These are phyloP conservation scores for Cercospora sp. DNA, from an alignment of 2,329 filamentous ascomycete genomes.

Conservation along the genomic window DNA sequence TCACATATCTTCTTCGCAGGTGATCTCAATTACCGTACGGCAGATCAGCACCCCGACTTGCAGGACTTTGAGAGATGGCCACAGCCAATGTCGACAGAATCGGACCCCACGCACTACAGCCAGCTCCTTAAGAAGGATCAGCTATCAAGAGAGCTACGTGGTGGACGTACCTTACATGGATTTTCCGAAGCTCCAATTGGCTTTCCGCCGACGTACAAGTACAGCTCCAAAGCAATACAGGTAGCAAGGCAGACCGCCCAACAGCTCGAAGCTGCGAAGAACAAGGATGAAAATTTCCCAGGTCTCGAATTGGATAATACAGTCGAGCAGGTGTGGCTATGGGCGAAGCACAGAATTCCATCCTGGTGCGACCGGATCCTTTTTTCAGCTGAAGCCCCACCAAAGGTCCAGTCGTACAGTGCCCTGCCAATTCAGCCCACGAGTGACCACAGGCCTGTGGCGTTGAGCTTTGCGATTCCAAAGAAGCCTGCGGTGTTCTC, in stretches of 20 bases:
- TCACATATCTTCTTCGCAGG: slow-evolving; percentile 83
- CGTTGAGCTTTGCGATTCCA: slow-evolving; percentile 67
- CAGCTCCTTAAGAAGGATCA: slow-evolving; percentile 75
- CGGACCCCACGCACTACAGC: slow-evolving; percentile 62
- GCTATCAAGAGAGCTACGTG: slow-evolving; percentile 67
- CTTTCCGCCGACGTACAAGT: slow-evolving; percentile 96
- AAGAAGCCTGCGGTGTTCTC: slow-evolving; percentile 33
- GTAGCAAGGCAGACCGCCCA: slow-evolving; percentile 32
- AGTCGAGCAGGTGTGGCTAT: slow-evolving; percentile 44
- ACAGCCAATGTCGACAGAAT: slow-evolving; percentile 52
- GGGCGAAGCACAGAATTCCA: slow-evolving; percentile 81
- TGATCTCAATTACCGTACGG: slow-evolving; percentile 93
- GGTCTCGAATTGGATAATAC: slow-evolving; percentile 20
- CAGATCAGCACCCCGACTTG: slow-evolving; percentile 60
- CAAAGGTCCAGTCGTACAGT: slow-evolving; percentile 63
- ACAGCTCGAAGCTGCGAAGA: slow-evolving; percentile 18
- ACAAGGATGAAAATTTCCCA: slow-evolving; percentile 22
- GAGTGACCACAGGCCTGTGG: slow-evolving; percentile 86
- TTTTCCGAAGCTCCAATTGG: slow-evolving; percentile 70
- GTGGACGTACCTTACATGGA: slow-evolving; percentile 73
- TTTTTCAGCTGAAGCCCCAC: slow-evolving; percentile 54
- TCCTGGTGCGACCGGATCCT: slow-evolving; percentile 92
- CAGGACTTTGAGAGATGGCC: slow-evolving; percentile 63
- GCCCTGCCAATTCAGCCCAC: slow-evolving; percentile 76
- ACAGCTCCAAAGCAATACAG: slow-evolving; percentile 51